phyloP scores from a whole-genome alignment of 345 rosid genomes.

The Populus deltoides region DNA sequence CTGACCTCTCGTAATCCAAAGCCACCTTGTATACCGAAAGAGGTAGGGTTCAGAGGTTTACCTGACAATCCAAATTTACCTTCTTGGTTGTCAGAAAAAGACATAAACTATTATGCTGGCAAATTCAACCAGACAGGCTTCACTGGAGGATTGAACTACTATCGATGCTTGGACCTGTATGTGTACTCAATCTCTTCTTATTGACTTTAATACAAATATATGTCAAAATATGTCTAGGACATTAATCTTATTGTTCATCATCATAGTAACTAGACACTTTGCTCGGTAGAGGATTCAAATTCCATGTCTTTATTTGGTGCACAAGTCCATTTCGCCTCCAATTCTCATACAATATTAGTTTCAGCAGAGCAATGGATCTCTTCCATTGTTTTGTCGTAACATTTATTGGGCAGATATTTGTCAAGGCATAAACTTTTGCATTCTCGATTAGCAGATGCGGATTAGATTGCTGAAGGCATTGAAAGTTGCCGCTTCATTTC shows the following conservation, averaged over 20 bases:
- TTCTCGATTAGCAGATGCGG: not conserved
- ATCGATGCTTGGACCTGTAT: slow-evolving; percentile 66
- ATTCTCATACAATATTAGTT: too few species aligned
- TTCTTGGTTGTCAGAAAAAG: slow-evolving; percentile 71
- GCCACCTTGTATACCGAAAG: slow-evolving; percentile 59
- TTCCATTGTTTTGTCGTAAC: not conserved
- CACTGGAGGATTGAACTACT: slow-evolving; percentile 80
- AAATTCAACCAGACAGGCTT: slow-evolving; percentile 68
- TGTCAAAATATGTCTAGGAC: not conserved
- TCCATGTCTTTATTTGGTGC: not conserved
- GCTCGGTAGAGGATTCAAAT: not conserved
- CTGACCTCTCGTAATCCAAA: slow-evolving; percentile 39
- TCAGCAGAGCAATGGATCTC: not conserved
- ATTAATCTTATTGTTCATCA: not conserved
- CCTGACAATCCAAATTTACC: slow-evolving; percentile 53
- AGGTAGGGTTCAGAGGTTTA: slow-evolving; percentile 48
- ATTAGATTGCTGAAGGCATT: not conserved
- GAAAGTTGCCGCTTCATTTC: not conserved
- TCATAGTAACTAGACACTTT: not conserved
- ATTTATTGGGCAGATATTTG: too few species aligned
- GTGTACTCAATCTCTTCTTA: slow-evolving; percentile 9
- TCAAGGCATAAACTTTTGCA: not conserved
- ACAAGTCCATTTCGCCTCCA: not conserved
- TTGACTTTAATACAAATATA: not conserved
- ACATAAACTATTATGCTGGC: slow-evolving; percentile 51